Conservation (phyloP, 495 filamentous ascomycete species). For the Neohortaea acidophila region DNA sequence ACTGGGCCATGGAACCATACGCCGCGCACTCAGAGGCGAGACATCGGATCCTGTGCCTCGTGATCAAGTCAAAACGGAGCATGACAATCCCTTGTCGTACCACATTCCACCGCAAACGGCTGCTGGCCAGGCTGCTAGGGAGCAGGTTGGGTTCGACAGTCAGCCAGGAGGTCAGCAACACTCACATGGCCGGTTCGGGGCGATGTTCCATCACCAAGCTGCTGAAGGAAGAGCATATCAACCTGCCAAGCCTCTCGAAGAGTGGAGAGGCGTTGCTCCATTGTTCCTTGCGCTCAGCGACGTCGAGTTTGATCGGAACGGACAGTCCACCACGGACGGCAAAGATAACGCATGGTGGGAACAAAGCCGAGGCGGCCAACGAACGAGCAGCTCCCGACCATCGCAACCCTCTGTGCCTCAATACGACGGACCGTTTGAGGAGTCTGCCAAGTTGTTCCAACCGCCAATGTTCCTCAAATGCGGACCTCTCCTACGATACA, state of each 20-base stretch:
- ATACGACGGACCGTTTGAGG: constrained; percentile 24
- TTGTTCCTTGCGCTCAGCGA: constrained; percentile 19
- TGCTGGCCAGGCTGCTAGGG: constrained; percentile 11
- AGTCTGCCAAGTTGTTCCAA: constrained; percentile 49
- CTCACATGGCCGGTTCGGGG: constrained; percentile 17
- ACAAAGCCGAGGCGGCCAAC: constrained; percentile 3
- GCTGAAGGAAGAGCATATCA: constrained; percentile 14
- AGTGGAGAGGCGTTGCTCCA: constrained; percentile 22
- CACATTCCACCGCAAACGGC: constrained; percentile 20
- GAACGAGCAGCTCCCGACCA: not conserved
- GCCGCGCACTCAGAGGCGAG: too few relatives aligned
- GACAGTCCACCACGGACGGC: constrained; percentile 1
- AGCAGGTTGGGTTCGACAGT: constrained; percentile 21
- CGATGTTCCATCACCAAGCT: constrained; percentile 20
- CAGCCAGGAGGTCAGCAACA: constrained; percentile 5
- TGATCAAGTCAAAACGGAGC: constrained; percentile 10
- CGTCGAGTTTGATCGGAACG: constrained; percentile 19
- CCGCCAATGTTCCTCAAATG: constrained; percentile 75
- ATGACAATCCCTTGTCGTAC: constrained; percentile 10
- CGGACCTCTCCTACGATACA: constrained; percentile 78
- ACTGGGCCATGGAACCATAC: too few relatives aligned
- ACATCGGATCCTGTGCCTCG: constrained; percentile 16
- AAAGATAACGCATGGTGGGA: constrained; percentile 25
- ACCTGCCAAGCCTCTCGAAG: constrained; percentile 22
- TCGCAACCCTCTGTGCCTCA: too few relatives aligned